Evolutionary conservation across 371 early-diverging fungal species (phyloP), one percentile per base, ranked within the genome.

Genomic region (Thermomucor indicae-seudaticae): DNA sequence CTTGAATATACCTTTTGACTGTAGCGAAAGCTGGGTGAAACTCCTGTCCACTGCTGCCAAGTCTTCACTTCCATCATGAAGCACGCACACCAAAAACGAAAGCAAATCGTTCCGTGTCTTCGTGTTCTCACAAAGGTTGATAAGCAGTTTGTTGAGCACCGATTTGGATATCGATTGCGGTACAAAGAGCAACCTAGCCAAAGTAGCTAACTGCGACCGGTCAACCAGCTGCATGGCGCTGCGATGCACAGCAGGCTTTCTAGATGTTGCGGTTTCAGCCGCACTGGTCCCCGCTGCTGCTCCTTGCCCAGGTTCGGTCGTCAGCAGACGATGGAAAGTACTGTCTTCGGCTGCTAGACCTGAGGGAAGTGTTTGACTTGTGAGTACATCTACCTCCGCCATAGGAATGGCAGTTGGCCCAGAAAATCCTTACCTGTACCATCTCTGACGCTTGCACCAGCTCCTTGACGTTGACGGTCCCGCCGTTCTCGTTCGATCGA

Each of bases 71-170:
- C 91, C 91, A 51, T 92, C 91, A 48, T 88, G 87, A 37, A 97
- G 75, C 23, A 95, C 83, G 24, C 90, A 88, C 14, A 97, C 78
- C 47, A 97, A 67, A 34, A 95, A 75, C 1, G 89, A 84, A 12
- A 97, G 71, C 1, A 96, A 63, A 48, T 98, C 97, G 7, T 80
- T 60, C 8, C 97, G 80, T 1, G 95, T 89, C 53, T 85, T 84
- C 55, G 80, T 83, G 64, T 96, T 96, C 64, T 96, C 95, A 58
- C 92, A 89, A 6, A 98, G 80, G 62, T 92, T 92, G 43, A 87
- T 75, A 39, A 97, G 61, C 12, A 93, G 58, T 43, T 83, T 75
- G 52, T 83, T 81, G 32, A 95, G 61, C 29, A 86, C 71, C 17
- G 81, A 70, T 57, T 86, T 89, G 19, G 80, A 79, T 16, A 85